Evolutionary conservation across 345 rosid genomes (phyloP), one percentile per base, ranked within the genome.

Genomic region (Linum tenue): DNA sequence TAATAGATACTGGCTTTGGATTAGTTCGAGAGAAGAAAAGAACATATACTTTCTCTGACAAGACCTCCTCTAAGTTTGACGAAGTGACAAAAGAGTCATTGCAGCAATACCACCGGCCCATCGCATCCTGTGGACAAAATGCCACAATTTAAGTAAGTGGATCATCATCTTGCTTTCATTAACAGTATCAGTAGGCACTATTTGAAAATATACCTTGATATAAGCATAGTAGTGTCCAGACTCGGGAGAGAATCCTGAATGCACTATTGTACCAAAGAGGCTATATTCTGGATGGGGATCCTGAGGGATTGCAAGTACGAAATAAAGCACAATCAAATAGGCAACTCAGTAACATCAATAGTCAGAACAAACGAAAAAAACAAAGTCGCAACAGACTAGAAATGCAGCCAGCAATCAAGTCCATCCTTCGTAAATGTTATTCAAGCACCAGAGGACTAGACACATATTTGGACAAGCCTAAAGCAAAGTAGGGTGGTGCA

Each of bases 141-240:
- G 37, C 64, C 51, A 67, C 37, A 70, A 66, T 56, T 63, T 80
- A 61, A 70, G 67, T 31, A 67, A 70, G 57, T 62, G 55, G 55
- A 48, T 35, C 36, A 68, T 11, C 48, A 4, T 62, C 66, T 55
- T 15, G 60, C 70, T 73, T 65, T 5, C 9, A 2, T 22, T 22
- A 22, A 48, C 14, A 48, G 50, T 43, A 43, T 43, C 10, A 43
- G 50, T 43, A 7, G 9, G 53, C 14, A 31, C 10, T 2, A 64
- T 36, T 58, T 7, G 16, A 39, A 64, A 15, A 62, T 44, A 8
- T 55, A 85, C 99, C 98, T 95, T 95, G 60, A 95, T 85, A 71
- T 91, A 95, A 71, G 99, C 94, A 79, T 91, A 87, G 73, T 95
- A 95, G 73, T 95, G 99, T 43, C 99, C 99, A 43, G 96, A 91